Base-by-base conservation (phyloP, 129 eudicot species). In the Smallanthus sonchifolius region DNA sequence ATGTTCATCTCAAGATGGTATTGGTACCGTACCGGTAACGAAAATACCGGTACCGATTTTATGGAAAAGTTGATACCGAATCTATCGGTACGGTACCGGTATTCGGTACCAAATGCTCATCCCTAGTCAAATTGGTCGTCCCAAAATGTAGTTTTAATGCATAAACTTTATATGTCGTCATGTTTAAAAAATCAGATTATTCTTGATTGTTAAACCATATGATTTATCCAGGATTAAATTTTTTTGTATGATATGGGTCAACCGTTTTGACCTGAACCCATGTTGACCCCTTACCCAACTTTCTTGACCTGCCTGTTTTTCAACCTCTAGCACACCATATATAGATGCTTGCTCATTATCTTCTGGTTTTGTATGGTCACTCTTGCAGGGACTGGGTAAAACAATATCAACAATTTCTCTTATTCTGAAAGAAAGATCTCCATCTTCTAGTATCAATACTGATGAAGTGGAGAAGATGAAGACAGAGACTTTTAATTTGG, bases 401-500 rank as follows among this genome's bases (percentile, higher is more conserved):
- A 95, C 99, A 2, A 75, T 95, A 75, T 95, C 99, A 65, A 95
- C 99, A 63, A 95, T 95, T 69, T 91, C 99, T 45, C 93, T 95
- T 54, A 91, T 95, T 68, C 84, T 95, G 55, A 91, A 78, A 70
- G 99, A 95, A 84, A 95, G 96, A 73, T 80, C 97, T 75, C 87
- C 86, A 17, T 72, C 96, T 15, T 84, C 90, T 35, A 82, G 40
- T 76, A 51, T 55, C 34, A 55, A 43, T 54, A 40, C 67, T 52
- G 60, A 51, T n/a, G 77, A 65, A 70, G 76, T 32, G n/a, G 75
- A 80, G 44, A 77, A 75, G 74, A 78, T 35, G 16, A 75, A 84
- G 65, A 71, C 82, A 4, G 97, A 86, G 80, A 88, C 87, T 13
- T 72, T 85, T 19, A 85, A 95, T 76, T 65, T 91, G 84, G 97